Conservation (phyloP, 2,329 filamentous ascomycete species). For the Colletotrichum plurivorum region DNA sequence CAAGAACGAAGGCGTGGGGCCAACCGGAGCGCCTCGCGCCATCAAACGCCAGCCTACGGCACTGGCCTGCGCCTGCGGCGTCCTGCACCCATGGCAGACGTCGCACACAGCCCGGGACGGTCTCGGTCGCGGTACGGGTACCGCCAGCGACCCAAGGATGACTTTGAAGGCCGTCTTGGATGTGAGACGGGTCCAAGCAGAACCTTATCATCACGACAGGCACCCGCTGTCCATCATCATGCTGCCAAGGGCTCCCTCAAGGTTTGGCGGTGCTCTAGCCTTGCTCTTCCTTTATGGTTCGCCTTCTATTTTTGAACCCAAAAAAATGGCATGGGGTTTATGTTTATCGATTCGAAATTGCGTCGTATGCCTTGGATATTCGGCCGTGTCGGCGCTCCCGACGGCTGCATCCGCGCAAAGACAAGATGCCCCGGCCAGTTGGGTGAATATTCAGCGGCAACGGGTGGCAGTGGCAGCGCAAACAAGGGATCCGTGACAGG, state of each 20-base stretch:
- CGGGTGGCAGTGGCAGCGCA: slow-evolving; percentile 11
- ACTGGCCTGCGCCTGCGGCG: background rate
- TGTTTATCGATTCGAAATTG: slow-evolving; percentile 17
- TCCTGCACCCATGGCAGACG: slow-evolving; percentile 2
- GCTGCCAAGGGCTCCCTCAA: slow-evolving; percentile 1
- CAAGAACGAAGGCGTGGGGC: slow-evolving; percentile 9
- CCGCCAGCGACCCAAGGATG: slow-evolving; percentile 1
- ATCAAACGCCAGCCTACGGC: slow-evolving; percentile 6
- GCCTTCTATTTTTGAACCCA: slow-evolving; percentile 36
- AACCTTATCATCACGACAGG: slow-evolving; percentile 32
- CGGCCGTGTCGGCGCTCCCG: slow-evolving; percentile 27
- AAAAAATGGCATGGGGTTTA: slow-evolving; percentile 9
- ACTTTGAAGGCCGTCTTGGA: slow-evolving; percentile 17
- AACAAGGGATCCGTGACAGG: slow-evolving; percentile 18
- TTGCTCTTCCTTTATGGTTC: slow-evolving; percentile 2
- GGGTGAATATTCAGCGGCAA: slow-evolving; percentile 20
- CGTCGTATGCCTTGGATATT: slow-evolving; percentile 4
- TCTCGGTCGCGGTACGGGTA: background rate
- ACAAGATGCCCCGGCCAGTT: slow-evolving; percentile 20
- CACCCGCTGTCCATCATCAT: slow-evolving; percentile 8
- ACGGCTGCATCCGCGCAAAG: slow-evolving; percentile 26
- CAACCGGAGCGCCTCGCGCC: slow-evolving; percentile 1
- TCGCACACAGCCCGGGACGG: slow-evolving; percentile 9
- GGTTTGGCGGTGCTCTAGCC: slow-evolving; percentile 4
- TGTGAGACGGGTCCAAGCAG: slow-evolving; percentile 30